phyloP scores from a whole-genome alignment of 202 grass and related monocot genomes.

The Brachypodium distachyon region DNA sequence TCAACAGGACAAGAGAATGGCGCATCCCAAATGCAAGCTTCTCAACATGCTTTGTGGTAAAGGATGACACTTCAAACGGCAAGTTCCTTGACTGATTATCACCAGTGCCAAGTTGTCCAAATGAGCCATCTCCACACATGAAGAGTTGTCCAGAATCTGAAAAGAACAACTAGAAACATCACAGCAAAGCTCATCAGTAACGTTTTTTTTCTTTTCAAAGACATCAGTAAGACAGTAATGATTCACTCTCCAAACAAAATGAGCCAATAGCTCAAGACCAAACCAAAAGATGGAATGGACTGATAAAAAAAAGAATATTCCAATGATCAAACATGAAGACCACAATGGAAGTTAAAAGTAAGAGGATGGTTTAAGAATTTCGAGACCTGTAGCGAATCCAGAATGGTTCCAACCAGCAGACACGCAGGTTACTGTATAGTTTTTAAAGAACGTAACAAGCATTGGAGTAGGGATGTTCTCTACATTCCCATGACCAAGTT shows the following conservation, averaged over 20 bases:
- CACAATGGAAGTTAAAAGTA: neutral
- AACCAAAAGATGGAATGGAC: neutral
- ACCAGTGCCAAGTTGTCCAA: constrained; percentile 92
- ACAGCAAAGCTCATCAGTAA: constrained; percentile 35
- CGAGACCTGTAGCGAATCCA: constrained; percentile 88
- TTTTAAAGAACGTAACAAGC: constrained; percentile 56
- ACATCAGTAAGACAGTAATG: too few species aligned
- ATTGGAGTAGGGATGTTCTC: constrained; percentile 45
- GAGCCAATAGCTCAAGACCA: neutral
- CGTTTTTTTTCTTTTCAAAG: neutral
- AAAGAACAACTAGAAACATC: constrained; percentile 43
- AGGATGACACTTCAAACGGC: constrained; percentile 57
- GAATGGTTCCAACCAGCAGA: constrained; percentile 99
- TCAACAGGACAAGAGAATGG: constrained; percentile 78
- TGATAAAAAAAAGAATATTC: constrained; percentile 9
- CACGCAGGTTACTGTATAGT: constrained; percentile 44
- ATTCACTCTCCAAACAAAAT: neutral
- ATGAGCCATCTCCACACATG: constrained; percentile 85
- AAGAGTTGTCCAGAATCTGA: constrained; percentile 73
- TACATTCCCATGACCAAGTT: constrained; percentile 71
- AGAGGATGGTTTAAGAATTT: constrained; percentile 3
- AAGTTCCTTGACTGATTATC: constrained; percentile 55
- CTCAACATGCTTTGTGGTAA: constrained; percentile 52
- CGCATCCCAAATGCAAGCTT: constrained; percentile 90
- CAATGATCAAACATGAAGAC: neutral